phyloP scores from a whole-genome alignment of 2,329 filamentous ascomycete species.

The Colletotrichum australisinense region DNA sequence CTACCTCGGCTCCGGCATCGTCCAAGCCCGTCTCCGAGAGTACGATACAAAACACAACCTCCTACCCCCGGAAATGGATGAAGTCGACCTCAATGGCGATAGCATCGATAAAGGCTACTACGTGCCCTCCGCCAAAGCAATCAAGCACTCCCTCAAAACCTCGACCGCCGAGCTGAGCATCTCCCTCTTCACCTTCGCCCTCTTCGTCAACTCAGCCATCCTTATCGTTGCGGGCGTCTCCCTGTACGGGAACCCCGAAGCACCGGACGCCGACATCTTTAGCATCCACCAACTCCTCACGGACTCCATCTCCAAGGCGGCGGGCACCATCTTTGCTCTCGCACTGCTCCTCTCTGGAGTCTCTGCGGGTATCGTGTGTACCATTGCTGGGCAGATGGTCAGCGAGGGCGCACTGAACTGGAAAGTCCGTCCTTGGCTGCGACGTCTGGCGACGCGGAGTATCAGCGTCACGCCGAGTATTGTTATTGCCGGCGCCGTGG shows the following conservation, averaged over 20 bases:
- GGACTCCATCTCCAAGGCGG: slow-evolving; percentile 75
- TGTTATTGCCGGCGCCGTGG: slow-evolving; percentile 84
- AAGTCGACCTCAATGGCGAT: slow-evolving; percentile 37
- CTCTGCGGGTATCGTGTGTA: slow-evolving; percentile 88
- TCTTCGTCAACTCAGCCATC: slow-evolving; percentile 87
- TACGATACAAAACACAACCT: slow-evolving; percentile 71
- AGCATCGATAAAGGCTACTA: slow-evolving; percentile 68
- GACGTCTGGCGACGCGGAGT: slow-evolving; percentile 79
- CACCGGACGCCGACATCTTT: slow-evolving; percentile 81
- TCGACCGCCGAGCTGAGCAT: slow-evolving; percentile 77
- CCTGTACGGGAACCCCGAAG: slow-evolving; percentile 72
- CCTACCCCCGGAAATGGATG: slow-evolving; percentile 46
- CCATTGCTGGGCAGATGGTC: slow-evolving; percentile 91
- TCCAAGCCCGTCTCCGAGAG: slow-evolving; percentile 73
- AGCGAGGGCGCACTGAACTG: slow-evolving; percentile 84
- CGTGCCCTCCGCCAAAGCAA: slow-evolving; percentile 77
- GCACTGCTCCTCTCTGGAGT: slow-evolving; percentile 84
- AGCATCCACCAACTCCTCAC: slow-evolving; percentile 82
- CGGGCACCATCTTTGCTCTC: slow-evolving; percentile 86
- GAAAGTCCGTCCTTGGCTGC: slow-evolving; percentile 80
- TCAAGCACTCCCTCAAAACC: slow-evolving; percentile 78
- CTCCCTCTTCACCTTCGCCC: slow-evolving; percentile 83
- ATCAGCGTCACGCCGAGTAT: slow-evolving; percentile 87
- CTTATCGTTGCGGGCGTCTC: slow-evolving; percentile 85
- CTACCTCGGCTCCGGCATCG: slow-evolving; percentile 76